A percentile compares a stretch with the other conserved stretches of the same genome.
These are phyloP conservation scores for Barbatosphaeria neglecta DNA, from an alignment of 495 filamentous ascomycete species.

Conservation along the genomic window DNA sequence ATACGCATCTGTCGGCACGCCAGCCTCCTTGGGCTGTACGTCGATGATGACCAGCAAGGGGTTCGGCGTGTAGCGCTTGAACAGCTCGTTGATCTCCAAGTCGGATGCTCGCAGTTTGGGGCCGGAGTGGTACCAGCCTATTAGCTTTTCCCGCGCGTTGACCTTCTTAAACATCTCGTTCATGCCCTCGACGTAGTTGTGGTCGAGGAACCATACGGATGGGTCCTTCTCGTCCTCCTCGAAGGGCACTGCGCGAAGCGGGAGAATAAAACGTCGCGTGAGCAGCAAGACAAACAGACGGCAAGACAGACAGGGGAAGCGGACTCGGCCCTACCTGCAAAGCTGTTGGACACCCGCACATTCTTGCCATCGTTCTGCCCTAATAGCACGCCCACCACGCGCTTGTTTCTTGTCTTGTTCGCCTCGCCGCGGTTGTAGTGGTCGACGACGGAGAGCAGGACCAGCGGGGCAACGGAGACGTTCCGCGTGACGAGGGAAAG, in stretches of 20 bases:
- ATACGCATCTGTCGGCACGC: constrained; percentile 96
- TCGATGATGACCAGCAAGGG: constrained; percentile 96
- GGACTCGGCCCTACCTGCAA: constrained; percentile 54
- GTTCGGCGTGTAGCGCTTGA: constrained; percentile 97
- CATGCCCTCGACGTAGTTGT: constrained; percentile 99
- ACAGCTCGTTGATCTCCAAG: constrained; percentile 98
- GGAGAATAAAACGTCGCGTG: constrained; percentile 5
- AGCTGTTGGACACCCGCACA: constrained; percentile 97
- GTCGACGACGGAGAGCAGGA: constrained; percentile 95
- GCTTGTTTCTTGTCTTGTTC: constrained; percentile 72
- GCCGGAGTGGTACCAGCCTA: constrained; percentile 99
- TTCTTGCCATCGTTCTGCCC: constrained; percentile 92
- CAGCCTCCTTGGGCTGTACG: constrained; percentile 95
- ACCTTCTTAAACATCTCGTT: constrained; percentile 99
- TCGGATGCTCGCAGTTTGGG: constrained; percentile 95
- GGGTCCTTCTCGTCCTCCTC: constrained; percentile 98
- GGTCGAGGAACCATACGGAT: constrained; percentile 97
- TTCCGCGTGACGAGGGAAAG: constrained; percentile 82
- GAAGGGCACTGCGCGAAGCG: constrained; percentile 96
- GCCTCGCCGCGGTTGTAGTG: constrained; percentile 84
- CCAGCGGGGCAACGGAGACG: constrained; percentile 94
- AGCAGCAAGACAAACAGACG: background rate
- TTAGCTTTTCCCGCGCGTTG: constrained; percentile 96
- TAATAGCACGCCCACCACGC: constrained; percentile 89
- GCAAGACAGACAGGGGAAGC: background rate